A percentile compares a stretch with the other conserved stretches of the same genome.
Conservation (phyloP, 306 rosid genomes). For the Castanea crenata region DNA sequence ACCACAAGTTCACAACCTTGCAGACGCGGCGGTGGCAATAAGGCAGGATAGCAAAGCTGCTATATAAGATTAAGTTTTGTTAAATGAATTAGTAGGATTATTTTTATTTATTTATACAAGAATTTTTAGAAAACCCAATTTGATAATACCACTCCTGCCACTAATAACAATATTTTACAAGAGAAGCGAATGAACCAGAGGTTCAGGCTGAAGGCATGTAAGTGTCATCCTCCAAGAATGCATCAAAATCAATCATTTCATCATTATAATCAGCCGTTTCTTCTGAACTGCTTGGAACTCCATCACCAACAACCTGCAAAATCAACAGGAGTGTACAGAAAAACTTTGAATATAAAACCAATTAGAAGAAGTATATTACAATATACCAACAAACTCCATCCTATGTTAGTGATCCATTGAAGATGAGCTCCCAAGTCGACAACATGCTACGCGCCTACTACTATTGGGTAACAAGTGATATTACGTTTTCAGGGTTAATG, state of each 20-base stretch:
- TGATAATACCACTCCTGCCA: not conserved
- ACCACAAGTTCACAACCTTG: too few species aligned
- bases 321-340: not conserved
- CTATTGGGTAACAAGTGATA: too few species aligned
- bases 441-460: too few species aligned
- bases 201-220: constrained; percentile 39
- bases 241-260: constrained; percentile 48
- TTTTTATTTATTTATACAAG: not conserved
- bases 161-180: constrained; percentile 4
- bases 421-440: too few species aligned
- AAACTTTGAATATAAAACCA: not conserved
- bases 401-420: too few species aligned
- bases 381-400: not conserved
- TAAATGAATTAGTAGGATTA: not conserved
- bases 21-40: too few species aligned
- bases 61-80: not conserved
- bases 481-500: too few species aligned
- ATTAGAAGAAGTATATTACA: not conserved
- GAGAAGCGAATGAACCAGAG: not conserved
- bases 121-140: not conserved
- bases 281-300: constrained; percentile 20
- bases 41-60: not conserved
- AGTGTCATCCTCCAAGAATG: constrained; percentile 51
- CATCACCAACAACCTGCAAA: constrained; percentile 48
- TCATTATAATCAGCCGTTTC: constrained; percentile 37